Base-by-base conservation (phyloP, 2,329 filamentous ascomycete species). In the Alternaria tenuissima region DNA sequence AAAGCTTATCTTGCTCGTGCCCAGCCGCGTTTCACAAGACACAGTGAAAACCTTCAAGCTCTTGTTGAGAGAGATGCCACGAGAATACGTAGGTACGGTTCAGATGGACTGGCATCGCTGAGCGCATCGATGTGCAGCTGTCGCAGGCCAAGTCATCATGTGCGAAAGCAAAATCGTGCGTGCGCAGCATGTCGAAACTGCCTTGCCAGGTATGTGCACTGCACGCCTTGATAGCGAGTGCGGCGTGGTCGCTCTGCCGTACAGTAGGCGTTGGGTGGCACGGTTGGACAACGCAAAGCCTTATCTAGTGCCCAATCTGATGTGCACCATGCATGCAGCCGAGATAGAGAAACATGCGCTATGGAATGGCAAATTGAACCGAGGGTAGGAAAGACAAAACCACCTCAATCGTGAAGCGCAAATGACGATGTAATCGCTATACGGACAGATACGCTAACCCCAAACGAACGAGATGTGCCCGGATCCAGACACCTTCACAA, bases 181-280 rank as follows among this genome's bases (percentile, higher is more conserved):
- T 41, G 14, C 28, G 30, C 18, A 18, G 20, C 18, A 36, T 38
- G 3, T 47, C 28, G 38, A 39, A 11, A 49, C 34, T 51, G 53
- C 53, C 43, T 51, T 49, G 36, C 36, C 44, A 20, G 28, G 22
- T 20, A 28, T 36, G 41, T 4, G 43, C 20, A 24, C 12, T 48
- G 38, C 39, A 20, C 36, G n/a, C 36, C 34, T 52, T 14, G 24
- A 32, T 41, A 42, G 39, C n/a, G 22, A 26, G 3, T 57, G 54
- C 54, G 54, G 54, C 54, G 46, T 52, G 22, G 54, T 51, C 43
- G 46, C 46, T 34, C 32, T 26, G 44, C 54, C 54, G 43, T 43
- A 26, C 16, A 51, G 20, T 12, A 42, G 30, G 54, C 46, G 28
- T 38, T 52, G 46, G 39, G 54, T 28, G 54, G 46, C 54, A 26